Evolutionary conservation across 495 filamentous ascomycete species (phyloP).

Genomic region (Penicillium mononematosum): DNA sequence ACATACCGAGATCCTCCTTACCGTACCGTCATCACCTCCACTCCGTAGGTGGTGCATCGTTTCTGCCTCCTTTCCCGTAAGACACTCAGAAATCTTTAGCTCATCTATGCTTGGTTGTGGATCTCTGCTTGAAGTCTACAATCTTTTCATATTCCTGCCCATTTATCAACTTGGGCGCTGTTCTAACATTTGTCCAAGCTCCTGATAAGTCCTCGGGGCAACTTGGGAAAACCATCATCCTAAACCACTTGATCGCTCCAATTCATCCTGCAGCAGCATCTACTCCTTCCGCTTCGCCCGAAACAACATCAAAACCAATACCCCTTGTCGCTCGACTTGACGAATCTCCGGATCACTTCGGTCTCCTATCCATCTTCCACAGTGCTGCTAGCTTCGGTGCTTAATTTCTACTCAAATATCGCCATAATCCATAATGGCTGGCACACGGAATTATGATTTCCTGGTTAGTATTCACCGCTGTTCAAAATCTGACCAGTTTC

Average conservation of each 20-base stretch:
- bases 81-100: neutral
- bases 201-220: constrained; percentile 18
- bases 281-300: neutral
- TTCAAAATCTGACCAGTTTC: neutral
- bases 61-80: constrained; percentile 13
- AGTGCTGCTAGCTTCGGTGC: neutral
- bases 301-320: neutral
- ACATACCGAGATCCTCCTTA: constrained; percentile 8
- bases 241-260: constrained; percentile 17
- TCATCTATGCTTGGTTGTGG: constrained; percentile 6
- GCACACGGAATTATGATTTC: constrained; percentile 97
- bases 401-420: neutral
- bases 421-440: constrained; percentile 65
- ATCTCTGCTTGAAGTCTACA: neutral
- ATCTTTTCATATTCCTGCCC: too few relatives aligned
- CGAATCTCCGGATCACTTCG: neutral
- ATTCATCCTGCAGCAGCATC: constrained; percentile 4
- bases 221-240: constrained; percentile 11
- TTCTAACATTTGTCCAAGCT: constrained; percentile 15
- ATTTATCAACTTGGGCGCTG: neutral
- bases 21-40: constrained; percentile 31
- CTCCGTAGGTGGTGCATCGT: constrained; percentile 12
- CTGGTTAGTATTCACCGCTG: constrained; percentile 60
- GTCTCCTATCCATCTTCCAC: constrained; percentile 18
- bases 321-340: neutral